A percentile compares a stretch with the other conserved stretches of the same genome.
phyloP scores from a whole-genome alignment of 1,284 basidiomycete genomes.

The Pisolithus thermaeus region DNA sequence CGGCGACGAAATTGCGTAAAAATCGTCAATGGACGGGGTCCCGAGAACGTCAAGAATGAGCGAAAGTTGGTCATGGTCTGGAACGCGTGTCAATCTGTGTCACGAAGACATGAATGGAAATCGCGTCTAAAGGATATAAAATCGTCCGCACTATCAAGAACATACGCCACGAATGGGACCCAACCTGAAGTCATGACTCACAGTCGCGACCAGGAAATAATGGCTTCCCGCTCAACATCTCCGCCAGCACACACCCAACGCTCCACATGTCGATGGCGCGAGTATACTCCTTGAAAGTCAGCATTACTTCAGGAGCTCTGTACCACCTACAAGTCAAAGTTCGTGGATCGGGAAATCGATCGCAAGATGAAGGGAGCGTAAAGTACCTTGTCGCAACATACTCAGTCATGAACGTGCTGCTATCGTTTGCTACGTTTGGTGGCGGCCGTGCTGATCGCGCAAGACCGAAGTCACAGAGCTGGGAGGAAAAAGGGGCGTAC shows the following conservation, averaged over 20 bases:
- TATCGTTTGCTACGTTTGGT: conserved; percentile 76
- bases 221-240: conserved; percentile 89
- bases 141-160: neutral
- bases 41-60: conserved; percentile 82
- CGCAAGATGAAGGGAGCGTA: neutral
- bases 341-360: conserved; percentile 3
- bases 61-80: conserved; percentile 86
- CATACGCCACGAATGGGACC: too few species aligned
- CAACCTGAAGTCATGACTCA: conserved; percentile 24
- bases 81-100: neutral
- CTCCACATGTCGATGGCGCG: conserved; percentile 93
- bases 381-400: conserved; percentile 81
- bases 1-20: conserved; percentile 84
- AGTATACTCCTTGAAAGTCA: conserved; percentile 92
- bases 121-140: conserved; percentile 2
- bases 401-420: conserved; percentile 91
- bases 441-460: conserved; percentile 79
- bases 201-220: conserved; percentile 88
- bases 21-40: conserved; percentile 89
- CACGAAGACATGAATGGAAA: neutral
- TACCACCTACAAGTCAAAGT: conserved; percentile 67
- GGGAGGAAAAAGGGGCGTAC: conserved; percentile 1
- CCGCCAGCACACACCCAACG: conserved; percentile 89
- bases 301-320: conserved; percentile 91
- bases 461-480: conserved; percentile 92